Conservation (phyloP, 2,329 filamentous ascomycete genomes). For the Fusarium gaditjirri region DNA sequence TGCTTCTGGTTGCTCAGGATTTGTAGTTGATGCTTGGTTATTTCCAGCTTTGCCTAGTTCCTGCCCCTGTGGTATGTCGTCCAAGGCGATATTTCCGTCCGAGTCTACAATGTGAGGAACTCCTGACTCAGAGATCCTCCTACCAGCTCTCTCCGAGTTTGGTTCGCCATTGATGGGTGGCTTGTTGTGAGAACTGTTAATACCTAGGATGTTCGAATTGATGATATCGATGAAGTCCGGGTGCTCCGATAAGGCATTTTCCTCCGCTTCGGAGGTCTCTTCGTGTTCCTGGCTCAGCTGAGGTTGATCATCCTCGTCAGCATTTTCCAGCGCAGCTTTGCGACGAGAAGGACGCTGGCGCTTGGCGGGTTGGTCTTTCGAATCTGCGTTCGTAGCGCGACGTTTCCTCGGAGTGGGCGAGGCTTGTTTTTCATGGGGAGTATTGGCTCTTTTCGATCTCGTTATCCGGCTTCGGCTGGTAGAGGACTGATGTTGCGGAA, state of each 20-base stretch:
- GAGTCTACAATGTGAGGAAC: neutral
- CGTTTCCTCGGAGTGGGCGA: slow-evolving; percentile 20
- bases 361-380: neutral
- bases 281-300: neutral
- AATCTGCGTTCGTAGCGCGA: neutral
- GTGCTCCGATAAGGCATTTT: neutral
- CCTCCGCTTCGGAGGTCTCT: slow-evolving; percentile 19
- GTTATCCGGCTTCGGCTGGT: slow-evolving; percentile 6
- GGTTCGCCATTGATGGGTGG: neutral
- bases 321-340: neutral
- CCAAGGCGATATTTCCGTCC: neutral
- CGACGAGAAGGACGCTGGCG: slow-evolving; percentile 5
- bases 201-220: slow-evolving; percentile 20
- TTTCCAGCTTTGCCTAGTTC: neutral
- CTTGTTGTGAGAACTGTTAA: neutral
- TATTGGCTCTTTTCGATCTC: slow-evolving; percentile 14
- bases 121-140: neutral
- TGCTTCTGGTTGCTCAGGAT: neutral
- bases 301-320: neutral
- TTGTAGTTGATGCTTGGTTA: neutral
- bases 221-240: slow-evolving; percentile 21
- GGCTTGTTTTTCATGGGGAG: neutral
- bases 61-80: neutral
- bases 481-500: neutral
- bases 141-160: neutral